Evolutionary conservation across 257 asterid genomes (phyloP).

Genomic region (Solanum tarapatanum): DNA sequence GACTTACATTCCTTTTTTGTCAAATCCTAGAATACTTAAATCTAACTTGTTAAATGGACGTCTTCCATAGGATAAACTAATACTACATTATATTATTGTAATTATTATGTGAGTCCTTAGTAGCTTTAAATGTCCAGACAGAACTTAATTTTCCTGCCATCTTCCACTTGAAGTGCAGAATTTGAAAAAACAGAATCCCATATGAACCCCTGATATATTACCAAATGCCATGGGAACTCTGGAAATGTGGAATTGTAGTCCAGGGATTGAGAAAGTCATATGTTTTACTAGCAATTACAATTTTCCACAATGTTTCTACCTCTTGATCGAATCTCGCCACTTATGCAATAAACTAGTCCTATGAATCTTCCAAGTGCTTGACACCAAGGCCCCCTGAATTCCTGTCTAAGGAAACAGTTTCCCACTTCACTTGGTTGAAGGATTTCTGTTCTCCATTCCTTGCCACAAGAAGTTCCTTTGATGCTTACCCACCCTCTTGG

Average conservation of each 20-base stretch:
- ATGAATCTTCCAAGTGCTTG: background rate
- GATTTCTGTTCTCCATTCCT: background rate
- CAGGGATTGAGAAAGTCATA: background rate
- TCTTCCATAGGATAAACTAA: background rate
- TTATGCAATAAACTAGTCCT: background rate
- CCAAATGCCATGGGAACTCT: background rate
- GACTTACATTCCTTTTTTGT: background rate
- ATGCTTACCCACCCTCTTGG: background rate
- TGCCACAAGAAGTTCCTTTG: background rate
- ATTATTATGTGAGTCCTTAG: background rate
- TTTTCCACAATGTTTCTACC: background rate
- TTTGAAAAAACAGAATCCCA: background rate
- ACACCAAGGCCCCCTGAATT: background rate
- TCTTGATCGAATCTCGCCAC: background rate
- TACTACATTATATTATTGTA: background rate
- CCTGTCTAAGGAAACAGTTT: background rate
- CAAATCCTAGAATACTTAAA: background rate
- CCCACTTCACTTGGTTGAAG: background rate
- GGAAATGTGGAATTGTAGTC: background rate
- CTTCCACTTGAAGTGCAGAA: background rate
- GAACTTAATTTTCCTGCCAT: background rate
- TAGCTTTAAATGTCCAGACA: background rate
- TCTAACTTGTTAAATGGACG: background rate
- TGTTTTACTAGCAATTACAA: background rate
- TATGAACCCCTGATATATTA: background rate